Percentiles rank a stretch among this genome's conserved stretches.
Conservation (phyloP, 148 eudicot species). For the Chenopodium formosanum region DNA sequence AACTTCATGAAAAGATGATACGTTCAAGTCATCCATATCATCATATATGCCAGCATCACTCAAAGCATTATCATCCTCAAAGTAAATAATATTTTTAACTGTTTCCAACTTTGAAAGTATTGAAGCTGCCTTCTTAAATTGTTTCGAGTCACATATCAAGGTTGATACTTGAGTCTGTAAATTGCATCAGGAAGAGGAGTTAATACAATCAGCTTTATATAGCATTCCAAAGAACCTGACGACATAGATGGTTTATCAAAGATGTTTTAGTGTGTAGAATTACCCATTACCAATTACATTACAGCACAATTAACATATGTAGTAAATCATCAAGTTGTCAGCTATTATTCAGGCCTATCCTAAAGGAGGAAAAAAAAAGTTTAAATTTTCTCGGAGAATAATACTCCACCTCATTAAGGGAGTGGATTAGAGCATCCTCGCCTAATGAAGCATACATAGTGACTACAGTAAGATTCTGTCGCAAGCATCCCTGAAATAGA, state of each 20-base stretch:
- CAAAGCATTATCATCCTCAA: slow-evolving; percentile 62
- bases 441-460: slow-evolving; percentile 95
- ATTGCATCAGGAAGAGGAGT: slow-evolving; percentile 15
- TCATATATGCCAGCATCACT: slow-evolving; percentile 35
- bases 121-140: slow-evolving; percentile 72
- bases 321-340: neutral
- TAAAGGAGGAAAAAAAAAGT: neutral
- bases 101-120: slow-evolving; percentile 66
- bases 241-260: neutral
- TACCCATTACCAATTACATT: neutral
- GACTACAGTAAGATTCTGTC: slow-evolving; percentile 81
- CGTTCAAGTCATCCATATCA: slow-evolving; percentile 41
- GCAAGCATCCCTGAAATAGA: slow-evolving; percentile 70
- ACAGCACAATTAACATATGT: neutral
- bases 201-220: neutral
- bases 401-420: slow-evolving; percentile 73
- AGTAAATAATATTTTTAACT: slow-evolving; percentile 60
- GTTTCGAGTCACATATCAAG: slow-evolving; percentile 82
- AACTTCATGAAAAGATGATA: slow-evolving; percentile 64
- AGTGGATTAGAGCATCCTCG: slow-evolving; percentile 87
- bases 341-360: neutral
- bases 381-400: neutral
- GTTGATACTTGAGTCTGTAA: slow-evolving; percentile 85
- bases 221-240: neutral
- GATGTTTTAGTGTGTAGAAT: neutral